phyloP scores from a whole-genome alignment of 257 asterid species.

The Jacaranda copaia region DNA sequence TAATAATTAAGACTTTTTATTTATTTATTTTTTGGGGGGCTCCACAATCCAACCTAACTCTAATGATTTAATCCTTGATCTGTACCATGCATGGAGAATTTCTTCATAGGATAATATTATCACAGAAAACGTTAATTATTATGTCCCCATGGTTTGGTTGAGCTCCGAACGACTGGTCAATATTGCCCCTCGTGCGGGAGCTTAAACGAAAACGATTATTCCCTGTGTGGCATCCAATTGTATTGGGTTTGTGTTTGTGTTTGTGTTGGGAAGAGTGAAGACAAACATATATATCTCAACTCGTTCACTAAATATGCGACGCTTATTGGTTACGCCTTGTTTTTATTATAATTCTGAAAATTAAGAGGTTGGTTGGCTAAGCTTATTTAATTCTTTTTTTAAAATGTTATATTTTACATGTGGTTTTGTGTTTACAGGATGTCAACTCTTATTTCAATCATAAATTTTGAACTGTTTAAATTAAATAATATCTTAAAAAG shows the following conservation, averaged over 20 bases:
- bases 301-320: not conserved
- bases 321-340: not conserved
- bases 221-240: no score
- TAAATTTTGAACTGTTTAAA: no score
- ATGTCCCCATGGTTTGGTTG: conserved; percentile 41
- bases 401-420: no score
- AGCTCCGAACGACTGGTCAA: conserved; percentile 24
- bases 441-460: no score
- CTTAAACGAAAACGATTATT: not conserved
- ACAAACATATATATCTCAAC: not conserved
- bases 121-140: not conserved
- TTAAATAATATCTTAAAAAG: no score
- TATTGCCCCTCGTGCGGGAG: conserved; percentile 45
- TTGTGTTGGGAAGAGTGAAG: no score
- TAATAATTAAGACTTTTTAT: conserved; percentile 33
- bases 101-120: conserved; percentile 4
- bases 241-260: no score
- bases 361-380: no score
- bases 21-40: conserved; percentile 14
- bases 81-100: conserved; percentile 28
- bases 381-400: no score
- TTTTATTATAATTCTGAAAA: no score
- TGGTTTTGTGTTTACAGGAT: no score
- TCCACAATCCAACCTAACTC: conserved; percentile 52
- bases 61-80: conserved; percentile 30